phyloP scores from a whole-genome alignment of 345 rosid genomes.

The Kandelia obovata region DNA sequence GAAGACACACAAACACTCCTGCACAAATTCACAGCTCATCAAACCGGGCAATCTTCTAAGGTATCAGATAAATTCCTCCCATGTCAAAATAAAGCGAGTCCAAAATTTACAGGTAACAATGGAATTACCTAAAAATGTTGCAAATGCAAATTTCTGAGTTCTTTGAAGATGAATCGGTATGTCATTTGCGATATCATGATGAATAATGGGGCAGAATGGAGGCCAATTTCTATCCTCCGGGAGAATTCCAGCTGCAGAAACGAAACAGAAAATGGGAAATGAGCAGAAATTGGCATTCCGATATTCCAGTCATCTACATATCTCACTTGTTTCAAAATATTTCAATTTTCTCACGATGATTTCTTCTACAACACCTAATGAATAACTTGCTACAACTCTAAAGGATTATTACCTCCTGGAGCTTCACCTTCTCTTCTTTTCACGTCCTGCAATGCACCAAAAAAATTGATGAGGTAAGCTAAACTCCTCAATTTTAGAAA shows the following conservation, averaged over 20 bases:
- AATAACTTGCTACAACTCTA: neutral
- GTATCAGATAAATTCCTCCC: neutral
- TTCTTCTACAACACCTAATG: neutral
- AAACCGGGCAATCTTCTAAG: neutral
- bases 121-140: constrained; percentile 28
- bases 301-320: too few relatives aligned
- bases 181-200: constrained; percentile 33
- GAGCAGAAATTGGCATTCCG: too few relatives aligned
- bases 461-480: neutral
- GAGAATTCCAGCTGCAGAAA: constrained; percentile 29
- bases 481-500: too few relatives aligned
- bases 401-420: constrained; percentile 25
- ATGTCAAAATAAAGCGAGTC: neutral
- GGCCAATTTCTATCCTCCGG: constrained; percentile 38
- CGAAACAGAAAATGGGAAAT: constrained; percentile 3
- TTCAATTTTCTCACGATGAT: neutral
- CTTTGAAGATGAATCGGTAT: constrained; percentile 32
- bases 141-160: constrained; percentile 30
- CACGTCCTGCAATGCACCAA: constrained; percentile 21
- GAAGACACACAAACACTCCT: constrained; percentile 76
- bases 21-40: constrained; percentile 23
- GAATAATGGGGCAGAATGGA: constrained; percentile 32
- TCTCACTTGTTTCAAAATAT: too few relatives aligned
- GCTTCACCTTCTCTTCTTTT: constrained; percentile 31
- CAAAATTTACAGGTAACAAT: neutral